phyloP scores from a whole-genome alignment of 176 grass and related monocot species.

The Leersia perrieri region DNA sequence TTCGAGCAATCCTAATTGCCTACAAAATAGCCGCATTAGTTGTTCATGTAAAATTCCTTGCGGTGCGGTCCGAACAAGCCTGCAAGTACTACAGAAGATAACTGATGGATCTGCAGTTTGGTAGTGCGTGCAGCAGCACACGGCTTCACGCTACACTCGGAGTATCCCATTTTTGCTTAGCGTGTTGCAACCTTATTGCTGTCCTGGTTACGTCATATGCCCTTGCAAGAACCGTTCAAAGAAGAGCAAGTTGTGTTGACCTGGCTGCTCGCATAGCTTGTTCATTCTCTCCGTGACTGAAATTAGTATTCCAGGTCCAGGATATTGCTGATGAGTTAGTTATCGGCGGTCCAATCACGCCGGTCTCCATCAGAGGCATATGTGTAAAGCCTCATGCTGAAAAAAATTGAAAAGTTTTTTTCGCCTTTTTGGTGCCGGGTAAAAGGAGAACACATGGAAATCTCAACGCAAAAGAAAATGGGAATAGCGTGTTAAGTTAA shows the following conservation, averaged over 20 bases:
- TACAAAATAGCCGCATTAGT: too few relatives aligned
- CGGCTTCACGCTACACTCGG: neutral
- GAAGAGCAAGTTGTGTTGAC: neutral
- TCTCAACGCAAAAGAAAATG: neutral
- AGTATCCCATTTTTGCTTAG: neutral
- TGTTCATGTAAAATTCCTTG: too few relatives aligned
- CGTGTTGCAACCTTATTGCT: neutral
- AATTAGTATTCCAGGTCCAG: neutral
- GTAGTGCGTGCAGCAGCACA: neutral
- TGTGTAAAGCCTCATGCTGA: neutral
- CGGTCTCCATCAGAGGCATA: neutral
- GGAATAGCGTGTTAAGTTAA: neutral
- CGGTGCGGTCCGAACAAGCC: too few relatives aligned
- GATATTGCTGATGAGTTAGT: neutral
- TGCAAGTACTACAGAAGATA: too few relatives aligned
- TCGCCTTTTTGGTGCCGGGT: neutral
- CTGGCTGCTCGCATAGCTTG: neutral
- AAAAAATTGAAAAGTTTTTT: neutral
- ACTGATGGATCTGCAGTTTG: neutral
- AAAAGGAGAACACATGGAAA: constrained; percentile 6
- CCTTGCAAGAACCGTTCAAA: neutral
- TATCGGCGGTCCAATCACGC: constrained; percentile 5
- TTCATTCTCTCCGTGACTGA: neutral
- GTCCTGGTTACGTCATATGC: neutral
- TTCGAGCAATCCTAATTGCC: too few relatives aligned